Evolutionary conservation across 2,329 filamentous ascomycete species (phyloP), one percentile per base, ranked within the genome.

Genomic region (Venturia carpophila): DNA sequence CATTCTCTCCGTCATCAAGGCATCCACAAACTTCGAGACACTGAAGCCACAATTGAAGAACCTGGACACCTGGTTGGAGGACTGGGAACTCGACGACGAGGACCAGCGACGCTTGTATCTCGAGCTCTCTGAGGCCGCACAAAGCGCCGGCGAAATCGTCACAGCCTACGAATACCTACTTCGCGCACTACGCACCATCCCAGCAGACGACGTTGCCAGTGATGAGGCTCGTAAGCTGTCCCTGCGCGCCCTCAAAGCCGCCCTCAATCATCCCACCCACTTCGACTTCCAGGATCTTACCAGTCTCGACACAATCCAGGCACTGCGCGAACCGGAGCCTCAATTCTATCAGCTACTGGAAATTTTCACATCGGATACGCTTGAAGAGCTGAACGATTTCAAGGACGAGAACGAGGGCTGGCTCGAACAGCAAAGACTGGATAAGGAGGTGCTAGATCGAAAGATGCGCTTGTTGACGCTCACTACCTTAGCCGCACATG

Each of bases 381-480:
- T 97, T 64, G 92, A 97, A 75, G 91, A 96, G 78, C 96, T 94
- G 81, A 90, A 91, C 76, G 92, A 96, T 78, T 97, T 97, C 82
- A 87, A 91, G 75, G 89, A 95, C 72, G 91, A 95, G 79, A 91
- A 96, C 78, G 84, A 90, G 69, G 89, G 88, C 68, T 96, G 91
- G 80, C 79, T 97, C 67, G 87, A 92, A 76, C 83, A 88, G 72
- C 84, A 91, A 73, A 84, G 85, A 69, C 83, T 82, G 34, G 87
- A 96, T 74, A 83, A 84, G 72, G 84, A 84, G 64, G 86, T 85
- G 68, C 84, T 97, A 70, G 87, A 92, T 82, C 91, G 89, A 77
- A 99, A 99, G 83, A 97, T 97, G 84, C 91, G 94, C 71, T 86
- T 99, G 58, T 84, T 99, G 66, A 97, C 94, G 17, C 89, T 99